Percentiles rank a stretch among this genome's conserved stretches.
Conservation (phyloP, 441 rosid genomes). For the Capsella rubella region DNA sequence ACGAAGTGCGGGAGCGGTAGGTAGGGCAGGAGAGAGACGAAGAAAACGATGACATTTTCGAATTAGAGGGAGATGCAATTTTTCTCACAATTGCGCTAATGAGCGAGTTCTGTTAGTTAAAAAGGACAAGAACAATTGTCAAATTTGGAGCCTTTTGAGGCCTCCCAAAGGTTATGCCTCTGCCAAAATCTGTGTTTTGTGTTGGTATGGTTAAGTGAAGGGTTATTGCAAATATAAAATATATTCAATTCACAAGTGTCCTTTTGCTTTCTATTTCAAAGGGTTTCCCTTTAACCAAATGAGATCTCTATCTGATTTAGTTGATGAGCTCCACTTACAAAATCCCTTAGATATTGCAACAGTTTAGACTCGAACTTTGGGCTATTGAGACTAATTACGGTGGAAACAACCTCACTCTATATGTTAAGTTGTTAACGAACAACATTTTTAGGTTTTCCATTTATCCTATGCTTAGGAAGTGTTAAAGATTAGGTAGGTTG, state of each 20-base stretch:
- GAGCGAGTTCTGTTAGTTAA: not conserved
- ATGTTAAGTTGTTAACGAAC: not conserved
- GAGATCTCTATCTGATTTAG: not conserved
- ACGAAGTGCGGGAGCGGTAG: slow-evolving; percentile 36
- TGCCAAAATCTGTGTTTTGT: slow-evolving; percentile 22
- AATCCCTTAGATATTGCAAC: too few relatives aligned
- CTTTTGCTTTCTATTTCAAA: slow-evolving; percentile 1
- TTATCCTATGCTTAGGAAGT: slow-evolving; percentile 26
- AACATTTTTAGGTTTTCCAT: not conserved
- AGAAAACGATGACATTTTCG: slow-evolving; percentile 63
- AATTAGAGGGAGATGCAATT: slow-evolving; percentile 11
- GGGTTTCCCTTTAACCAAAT: not conserved
- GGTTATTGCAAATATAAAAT: slow-evolving; percentile 1
- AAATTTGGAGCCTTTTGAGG: slow-evolving; percentile 51
- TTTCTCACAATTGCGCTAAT: slow-evolving; percentile 40
- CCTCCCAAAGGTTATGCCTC: slow-evolving; percentile 67
- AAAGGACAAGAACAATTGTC: slow-evolving; percentile 23
- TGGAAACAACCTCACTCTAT: not conserved
- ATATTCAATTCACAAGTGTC: slow-evolving; percentile 20
- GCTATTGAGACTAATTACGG: too few relatives aligned
- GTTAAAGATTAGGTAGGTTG: slow-evolving; percentile 3
- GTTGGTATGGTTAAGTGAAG: slow-evolving; percentile 36
- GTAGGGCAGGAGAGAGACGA: slow-evolving; percentile 58
- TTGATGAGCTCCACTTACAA: not conserved
- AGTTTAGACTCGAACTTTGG: too few relatives aligned